These are phyloP conservation scores for Puccinia horiana DNA, from an alignment of 1,284 basidiomycete species.

Conservation along the genomic window DNA sequence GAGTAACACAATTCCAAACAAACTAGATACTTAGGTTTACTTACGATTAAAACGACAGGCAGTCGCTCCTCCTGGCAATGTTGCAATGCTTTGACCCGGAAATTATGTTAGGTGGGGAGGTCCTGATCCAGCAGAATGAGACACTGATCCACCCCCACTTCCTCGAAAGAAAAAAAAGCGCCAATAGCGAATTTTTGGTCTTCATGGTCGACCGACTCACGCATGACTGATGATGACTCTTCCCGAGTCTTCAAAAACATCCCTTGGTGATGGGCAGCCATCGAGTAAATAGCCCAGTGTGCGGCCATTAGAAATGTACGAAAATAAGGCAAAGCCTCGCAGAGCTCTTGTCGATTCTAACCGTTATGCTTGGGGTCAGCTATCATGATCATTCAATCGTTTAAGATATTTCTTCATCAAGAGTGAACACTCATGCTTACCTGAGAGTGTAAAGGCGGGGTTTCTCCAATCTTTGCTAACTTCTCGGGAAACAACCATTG, in stretches of 20 bases:
- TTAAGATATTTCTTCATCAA: neutral
- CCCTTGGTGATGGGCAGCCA: constrained; percentile 31
- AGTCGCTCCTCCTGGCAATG: constrained; percentile 20
- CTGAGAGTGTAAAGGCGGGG: constrained; percentile 30
- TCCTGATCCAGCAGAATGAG: neutral
- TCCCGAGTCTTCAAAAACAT: constrained; percentile 43
- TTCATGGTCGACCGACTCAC: neutral
- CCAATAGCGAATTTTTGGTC: neutral
- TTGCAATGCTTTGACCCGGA: constrained; percentile 20
- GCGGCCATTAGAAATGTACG: constrained; percentile 31
- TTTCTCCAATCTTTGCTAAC: constrained; percentile 15
- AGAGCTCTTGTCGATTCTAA: constrained; percentile 43
- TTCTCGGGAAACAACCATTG: constrained; percentile 13
- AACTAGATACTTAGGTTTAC: neutral
- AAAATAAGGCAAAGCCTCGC: constrained; percentile 46
- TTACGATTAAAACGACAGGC: constrained; percentile 43
- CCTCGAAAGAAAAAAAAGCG: no score
- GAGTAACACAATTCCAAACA: neutral
- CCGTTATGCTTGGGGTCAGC: no score
- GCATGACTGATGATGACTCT: constrained; percentile 40
- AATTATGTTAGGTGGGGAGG: neutral
- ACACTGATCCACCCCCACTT: constrained; percentile 47
- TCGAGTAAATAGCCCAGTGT: constrained; percentile 36
- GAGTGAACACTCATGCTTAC: neutral
- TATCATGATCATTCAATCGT: neutral